These are phyloP conservation scores for Afroboletus lepidellus DNA, from an alignment of 1,284 basidiomycete genomes.

Conservation along the genomic window DNA sequence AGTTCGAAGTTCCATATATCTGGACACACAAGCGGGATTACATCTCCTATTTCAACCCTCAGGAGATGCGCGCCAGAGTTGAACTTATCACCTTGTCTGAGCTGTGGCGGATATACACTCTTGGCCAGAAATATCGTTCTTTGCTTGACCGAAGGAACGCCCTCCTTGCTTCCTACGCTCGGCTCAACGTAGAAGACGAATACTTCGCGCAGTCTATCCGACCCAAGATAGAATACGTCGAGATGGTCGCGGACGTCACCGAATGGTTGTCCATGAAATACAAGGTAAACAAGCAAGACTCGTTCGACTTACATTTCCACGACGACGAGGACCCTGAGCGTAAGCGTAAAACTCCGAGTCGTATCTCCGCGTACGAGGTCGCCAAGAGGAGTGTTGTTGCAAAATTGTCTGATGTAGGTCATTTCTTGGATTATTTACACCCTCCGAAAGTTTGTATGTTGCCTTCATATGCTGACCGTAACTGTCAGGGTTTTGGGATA, in stretches of 20 bases:
- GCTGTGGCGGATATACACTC: constrained; percentile 83
- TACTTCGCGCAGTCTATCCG: constrained; percentile 72
- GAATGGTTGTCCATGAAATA: constrained; percentile 93
- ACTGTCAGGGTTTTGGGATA: constrained; percentile 72
- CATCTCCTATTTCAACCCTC: constrained; percentile 73
- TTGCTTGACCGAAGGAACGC: constrained; percentile 72
- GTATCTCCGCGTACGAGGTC: constrained; percentile 84
- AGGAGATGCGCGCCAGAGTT: constrained; percentile 50
- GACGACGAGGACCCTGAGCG: constrained; percentile 65
- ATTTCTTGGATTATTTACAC: not conserved
- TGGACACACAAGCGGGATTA: constrained; percentile 94
- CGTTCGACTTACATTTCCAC: constrained; percentile 61
- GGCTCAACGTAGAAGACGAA: constrained; percentile 61
- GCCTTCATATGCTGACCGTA: constrained; percentile 13
- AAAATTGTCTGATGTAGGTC: constrained; percentile 70
- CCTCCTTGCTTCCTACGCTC: constrained; percentile 63
- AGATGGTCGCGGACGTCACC: constrained; percentile 87
- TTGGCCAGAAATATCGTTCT: constrained; percentile 87
- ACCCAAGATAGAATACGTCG: constrained; percentile 71
- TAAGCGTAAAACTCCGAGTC: constrained; percentile 81
- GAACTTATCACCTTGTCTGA: constrained; percentile 79
- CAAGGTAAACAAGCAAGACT: constrained; percentile 70
- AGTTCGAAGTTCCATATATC: constrained; percentile 93
- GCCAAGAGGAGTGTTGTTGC: constrained; percentile 78
- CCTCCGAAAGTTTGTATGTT: not conserved